Percentiles rank a stretch among this genome's conserved stretches.
Evolutionary conservation across 495 filamentous ascomycete genomes (phyloP).

Genomic region (Aspergillus hancockii): DNA sequence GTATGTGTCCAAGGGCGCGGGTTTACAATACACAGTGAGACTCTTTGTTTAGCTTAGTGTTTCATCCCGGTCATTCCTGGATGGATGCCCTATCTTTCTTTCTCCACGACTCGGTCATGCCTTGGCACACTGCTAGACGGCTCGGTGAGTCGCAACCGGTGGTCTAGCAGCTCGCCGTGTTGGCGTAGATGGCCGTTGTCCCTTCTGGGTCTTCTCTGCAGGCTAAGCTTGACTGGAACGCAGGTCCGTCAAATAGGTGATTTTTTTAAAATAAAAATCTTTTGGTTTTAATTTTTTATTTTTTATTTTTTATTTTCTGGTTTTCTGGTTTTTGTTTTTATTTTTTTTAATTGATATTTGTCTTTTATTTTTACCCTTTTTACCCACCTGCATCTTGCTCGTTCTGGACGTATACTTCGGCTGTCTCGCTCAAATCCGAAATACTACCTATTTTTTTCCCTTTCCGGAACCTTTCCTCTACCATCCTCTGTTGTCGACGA

Average conservation of each 20-base stretch:
- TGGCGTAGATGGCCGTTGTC: conserved; percentile 20
- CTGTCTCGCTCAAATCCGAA: conserved; percentile 20
- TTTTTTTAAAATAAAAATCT: too few relatives aligned
- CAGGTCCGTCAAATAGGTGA: conserved; percentile 31
- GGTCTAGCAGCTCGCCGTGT: conserved; percentile 11
- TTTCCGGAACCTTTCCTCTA: conserved; percentile 29
- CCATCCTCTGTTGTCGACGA: conserved; percentile 11
- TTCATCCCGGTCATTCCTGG: conserved; percentile 16
- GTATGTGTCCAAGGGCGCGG: conserved; percentile 21
- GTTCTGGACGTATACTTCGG: conserved; percentile 23
- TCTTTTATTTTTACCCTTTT: conserved; percentile 8
- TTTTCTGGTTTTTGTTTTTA: conserved; percentile 1
- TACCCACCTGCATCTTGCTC: conserved; percentile 26
- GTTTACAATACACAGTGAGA: conserved; percentile 16
- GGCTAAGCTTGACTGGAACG: conserved; percentile 31
- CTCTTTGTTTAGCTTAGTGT: conserved; percentile 19
- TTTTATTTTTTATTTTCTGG: conserved; percentile 8
- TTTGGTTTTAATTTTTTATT: background rate
- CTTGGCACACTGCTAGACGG: conserved; percentile 26
- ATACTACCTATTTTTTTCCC: conserved; percentile 12
- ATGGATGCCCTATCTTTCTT: conserved; percentile 22
- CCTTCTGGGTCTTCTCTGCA: conserved; percentile 15
- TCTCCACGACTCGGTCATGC: conserved; percentile 23
- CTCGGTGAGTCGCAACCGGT: conserved; percentile 19
- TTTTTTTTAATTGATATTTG: background rate